phyloP scores from a whole-genome alignment of 495 filamentous ascomycete species.

The Penicilliopsis zonata region DNA sequence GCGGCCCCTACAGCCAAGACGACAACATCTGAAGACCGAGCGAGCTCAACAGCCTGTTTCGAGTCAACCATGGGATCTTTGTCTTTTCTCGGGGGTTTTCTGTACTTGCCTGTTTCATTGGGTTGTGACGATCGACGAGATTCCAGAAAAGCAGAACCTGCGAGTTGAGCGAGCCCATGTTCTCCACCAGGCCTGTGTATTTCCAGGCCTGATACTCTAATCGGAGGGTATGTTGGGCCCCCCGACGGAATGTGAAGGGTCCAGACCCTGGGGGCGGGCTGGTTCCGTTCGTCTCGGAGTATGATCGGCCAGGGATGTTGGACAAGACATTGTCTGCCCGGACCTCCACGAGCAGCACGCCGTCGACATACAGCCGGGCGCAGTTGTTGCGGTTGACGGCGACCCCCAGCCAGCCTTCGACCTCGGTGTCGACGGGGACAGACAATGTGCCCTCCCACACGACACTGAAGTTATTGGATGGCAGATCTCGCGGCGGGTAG shows the following conservation, averaged over 20 bases:
- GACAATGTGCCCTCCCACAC: conserved; percentile 25
- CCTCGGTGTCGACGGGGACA: conserved; percentile 20
- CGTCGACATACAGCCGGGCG: conserved; percentile 22
- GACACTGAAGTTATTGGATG: conserved; percentile 32
- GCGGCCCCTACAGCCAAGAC: conserved; percentile 28
- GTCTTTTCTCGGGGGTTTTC: too few relatives aligned
- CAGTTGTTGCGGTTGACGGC: conserved; percentile 26
- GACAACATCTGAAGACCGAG: conserved; percentile 22
- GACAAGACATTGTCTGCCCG: conserved; percentile 8
- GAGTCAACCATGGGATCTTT: too few relatives aligned
- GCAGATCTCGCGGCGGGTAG: conserved; percentile 24
- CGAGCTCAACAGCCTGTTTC: conserved; percentile 18
- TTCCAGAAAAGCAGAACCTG: conserved; percentile 35
- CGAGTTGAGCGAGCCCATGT: conserved; percentile 28
- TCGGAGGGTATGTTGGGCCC: conserved; percentile 20
- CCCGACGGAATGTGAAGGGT: conserved; percentile 22
- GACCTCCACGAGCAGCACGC: conserved; percentile 8
- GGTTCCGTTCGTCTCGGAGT: conserved; percentile 16
- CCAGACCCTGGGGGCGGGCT: conserved; percentile 18
- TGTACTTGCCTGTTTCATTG: conserved; percentile 10
- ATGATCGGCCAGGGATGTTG: conserved; percentile 18
- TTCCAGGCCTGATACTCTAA: conserved; percentile 35
- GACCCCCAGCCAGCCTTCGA: conserved; percentile 16
- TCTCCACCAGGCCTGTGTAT: conserved; percentile 24
- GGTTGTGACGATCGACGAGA: conserved; percentile 21